Evolutionary conservation across 2,329 filamentous ascomycete species (phyloP).

Genomic region (Aciculosporium take): DNA sequence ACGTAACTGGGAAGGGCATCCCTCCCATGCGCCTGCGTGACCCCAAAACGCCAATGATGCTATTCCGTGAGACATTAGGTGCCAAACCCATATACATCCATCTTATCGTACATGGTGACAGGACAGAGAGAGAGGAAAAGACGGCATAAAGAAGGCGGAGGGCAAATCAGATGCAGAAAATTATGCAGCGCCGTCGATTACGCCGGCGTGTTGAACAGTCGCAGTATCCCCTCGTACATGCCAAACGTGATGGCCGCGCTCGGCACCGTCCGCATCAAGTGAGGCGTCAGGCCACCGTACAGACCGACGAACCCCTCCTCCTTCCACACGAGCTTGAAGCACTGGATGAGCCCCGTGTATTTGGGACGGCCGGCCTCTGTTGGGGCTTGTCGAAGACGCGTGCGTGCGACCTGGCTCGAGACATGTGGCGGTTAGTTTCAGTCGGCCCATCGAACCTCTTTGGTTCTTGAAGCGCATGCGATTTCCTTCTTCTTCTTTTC

Average conservation of each 20-base stretch:
- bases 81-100: too few relatives aligned
- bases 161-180: neutral
- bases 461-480: too few relatives aligned
- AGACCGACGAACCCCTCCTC: slow-evolving; percentile 77
- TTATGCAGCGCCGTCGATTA: too few relatives aligned
- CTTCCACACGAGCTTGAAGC: slow-evolving; percentile 74
- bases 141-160: too few relatives aligned
- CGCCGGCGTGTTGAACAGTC: slow-evolving; percentile 27
- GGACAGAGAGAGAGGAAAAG: neutral
- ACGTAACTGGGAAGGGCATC: too few relatives aligned
- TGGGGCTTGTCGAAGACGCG: slow-evolving; percentile 75
- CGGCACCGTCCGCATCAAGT: slow-evolving; percentile 80
- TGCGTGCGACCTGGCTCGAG: slow-evolving; percentile 71
- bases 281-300: slow-evolving; percentile 83
- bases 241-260: slow-evolving; percentile 95
- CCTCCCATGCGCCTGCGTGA: too few relatives aligned
- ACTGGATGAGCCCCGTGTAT: slow-evolving; percentile 79
- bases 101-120: too few relatives aligned
- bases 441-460: too few relatives aligned
- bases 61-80: too few relatives aligned
- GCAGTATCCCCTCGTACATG: slow-evolving; percentile 55
- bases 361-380: slow-evolving; percentile 56
- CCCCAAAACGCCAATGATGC: too few relatives aligned
- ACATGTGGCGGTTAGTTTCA: too few relatives aligned
- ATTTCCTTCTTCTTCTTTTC: too few relatives aligned